Evolutionary conservation across 306 rosid species (phyloP).

Genomic region (Senna siamea): DNA sequence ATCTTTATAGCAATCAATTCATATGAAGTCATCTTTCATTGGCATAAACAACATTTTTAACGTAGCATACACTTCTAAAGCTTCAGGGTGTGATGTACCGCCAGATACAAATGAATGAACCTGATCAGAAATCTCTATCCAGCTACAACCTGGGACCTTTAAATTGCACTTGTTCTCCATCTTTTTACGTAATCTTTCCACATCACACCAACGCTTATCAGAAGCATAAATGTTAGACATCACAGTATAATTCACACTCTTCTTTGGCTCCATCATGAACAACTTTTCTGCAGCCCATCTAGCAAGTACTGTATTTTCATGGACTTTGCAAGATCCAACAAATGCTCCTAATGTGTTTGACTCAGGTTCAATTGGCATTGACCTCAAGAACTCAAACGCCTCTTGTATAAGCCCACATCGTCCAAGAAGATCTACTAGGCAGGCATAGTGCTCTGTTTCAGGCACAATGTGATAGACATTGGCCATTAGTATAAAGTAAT

Average conservation of each 20-base stretch:
- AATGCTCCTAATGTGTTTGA: conserved; percentile 65
- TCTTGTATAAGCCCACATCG: conserved; percentile 70
- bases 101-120: conserved; percentile 60
- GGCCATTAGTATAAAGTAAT: conserved; percentile 66
- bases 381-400: conserved; percentile 61
- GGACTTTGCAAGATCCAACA: conserved; percentile 71
- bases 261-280: conserved; percentile 56
- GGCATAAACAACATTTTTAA: conserved; percentile 48
- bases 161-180: conserved; percentile 47
- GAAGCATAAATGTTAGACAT: conserved; percentile 73
- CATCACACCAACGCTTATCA: conserved; percentile 66
- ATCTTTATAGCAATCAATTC: background rate
- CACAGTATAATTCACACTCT: conserved; percentile 57
- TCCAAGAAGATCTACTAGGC: conserved; percentile 73
- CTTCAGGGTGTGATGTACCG: conserved; percentile 56
- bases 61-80: conserved; percentile 45
- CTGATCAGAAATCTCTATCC: conserved; percentile 63
- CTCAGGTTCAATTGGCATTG: conserved; percentile 56
- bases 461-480: conserved; percentile 53
- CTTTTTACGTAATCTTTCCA: conserved; percentile 55
- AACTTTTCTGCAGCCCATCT: conserved; percentile 70
- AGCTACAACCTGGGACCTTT: conserved; percentile 69
- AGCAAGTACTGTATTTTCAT: conserved; percentile 57
- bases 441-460: conserved; percentile 62
- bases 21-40: conserved; percentile 50